phyloP scores from a whole-genome alignment of 768 basidiomycete species.

The Hygrophorus russula region DNA sequence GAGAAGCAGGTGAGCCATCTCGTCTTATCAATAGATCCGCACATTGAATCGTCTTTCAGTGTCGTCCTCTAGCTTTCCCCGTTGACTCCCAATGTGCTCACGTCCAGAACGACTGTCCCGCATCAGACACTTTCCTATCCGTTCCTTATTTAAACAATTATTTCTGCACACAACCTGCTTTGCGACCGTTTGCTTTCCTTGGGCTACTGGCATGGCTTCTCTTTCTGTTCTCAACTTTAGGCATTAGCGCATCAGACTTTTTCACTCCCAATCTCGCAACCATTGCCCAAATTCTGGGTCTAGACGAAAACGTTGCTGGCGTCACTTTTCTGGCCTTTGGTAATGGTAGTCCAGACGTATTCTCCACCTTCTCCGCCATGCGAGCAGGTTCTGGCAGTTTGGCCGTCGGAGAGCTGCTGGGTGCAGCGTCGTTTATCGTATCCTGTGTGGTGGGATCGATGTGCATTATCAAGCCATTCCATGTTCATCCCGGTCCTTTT shows the following conservation, averaged over 20 bases:
- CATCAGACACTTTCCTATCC: constrained; percentile 52
- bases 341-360: constrained; percentile 94
- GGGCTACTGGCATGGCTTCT: constrained; percentile 68
- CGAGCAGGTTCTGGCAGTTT: constrained; percentile 73
- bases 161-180: constrained; percentile 48
- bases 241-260: constrained; percentile 92
- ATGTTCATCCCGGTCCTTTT: constrained; percentile 70
- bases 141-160: constrained; percentile 61
- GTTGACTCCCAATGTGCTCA: constrained; percentile 50
- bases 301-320: constrained; percentile 90
- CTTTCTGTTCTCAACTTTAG: constrained; percentile 93
- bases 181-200: constrained; percentile 51
- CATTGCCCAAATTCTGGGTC: constrained; percentile 71
- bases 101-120: constrained; percentile 45
- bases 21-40: not conserved
- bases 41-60: constrained; percentile 27
- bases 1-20: constrained; percentile 16
- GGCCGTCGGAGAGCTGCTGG: constrained; percentile 90
- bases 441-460: constrained; percentile 97
- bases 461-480: constrained; percentile 93
- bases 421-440: constrained; percentile 92
- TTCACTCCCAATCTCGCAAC: constrained; percentile 95
- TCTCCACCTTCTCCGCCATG: constrained; percentile 93
- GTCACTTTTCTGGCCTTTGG: constrained; percentile 97
- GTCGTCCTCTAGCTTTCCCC: constrained; percentile 50